These are phyloP conservation scores for Trypanosoma grayi DNA, from an alignment of 208 protist species.

Conservation along the genomic window DNA sequence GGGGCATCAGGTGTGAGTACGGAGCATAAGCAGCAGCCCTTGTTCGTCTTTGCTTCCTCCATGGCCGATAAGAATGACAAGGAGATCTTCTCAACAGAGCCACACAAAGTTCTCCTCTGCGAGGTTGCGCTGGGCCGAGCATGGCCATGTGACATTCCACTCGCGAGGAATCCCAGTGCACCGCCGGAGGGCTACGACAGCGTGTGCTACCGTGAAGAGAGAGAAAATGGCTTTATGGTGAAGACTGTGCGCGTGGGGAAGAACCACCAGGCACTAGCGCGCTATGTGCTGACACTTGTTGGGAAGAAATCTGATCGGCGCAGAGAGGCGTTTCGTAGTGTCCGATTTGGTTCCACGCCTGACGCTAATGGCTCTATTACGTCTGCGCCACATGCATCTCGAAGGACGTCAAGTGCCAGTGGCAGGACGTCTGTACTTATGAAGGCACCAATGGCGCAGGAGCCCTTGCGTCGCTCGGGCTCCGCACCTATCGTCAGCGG, in stretches of 20 bases:
- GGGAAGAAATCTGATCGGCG: slow-evolving; percentile 2
- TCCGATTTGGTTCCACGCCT: not conserved
- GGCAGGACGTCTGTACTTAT: not conserved
- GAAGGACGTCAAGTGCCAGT: not conserved
- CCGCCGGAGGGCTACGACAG: slow-evolving; percentile 47
- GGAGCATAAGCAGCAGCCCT: slow-evolving; percentile 12
- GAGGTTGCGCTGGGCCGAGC: slow-evolving; percentile 55
- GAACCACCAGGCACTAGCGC: slow-evolving; percentile 68
- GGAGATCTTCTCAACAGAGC: slow-evolving; percentile 11
- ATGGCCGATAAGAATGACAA: slow-evolving; percentile 45
- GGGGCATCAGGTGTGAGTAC: too few species aligned
- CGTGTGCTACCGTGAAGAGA: slow-evolving; percentile 28
- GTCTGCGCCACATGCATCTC: not conserved
- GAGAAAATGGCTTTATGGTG: slow-evolving; percentile 7
- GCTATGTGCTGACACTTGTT: slow-evolving; percentile 57
- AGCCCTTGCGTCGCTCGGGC: not conserved
- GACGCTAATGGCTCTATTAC: not conserved
- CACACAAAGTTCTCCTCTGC: slow-evolving; percentile 64
- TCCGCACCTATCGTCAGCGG: not conserved
- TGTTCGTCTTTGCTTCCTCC: slow-evolving; percentile 60
- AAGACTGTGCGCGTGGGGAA: slow-evolving; percentile 38
- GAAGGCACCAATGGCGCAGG: not conserved
- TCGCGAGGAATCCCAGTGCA: slow-evolving; percentile 2
- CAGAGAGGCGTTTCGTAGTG: not conserved
- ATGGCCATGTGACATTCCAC: slow-evolving; percentile 33